Evolutionary conservation across 495 filamentous ascomycete genomes (phyloP), one percentile per base, ranked within the genome.

Genomic region (Hypoxylon cercidicola): DNA sequence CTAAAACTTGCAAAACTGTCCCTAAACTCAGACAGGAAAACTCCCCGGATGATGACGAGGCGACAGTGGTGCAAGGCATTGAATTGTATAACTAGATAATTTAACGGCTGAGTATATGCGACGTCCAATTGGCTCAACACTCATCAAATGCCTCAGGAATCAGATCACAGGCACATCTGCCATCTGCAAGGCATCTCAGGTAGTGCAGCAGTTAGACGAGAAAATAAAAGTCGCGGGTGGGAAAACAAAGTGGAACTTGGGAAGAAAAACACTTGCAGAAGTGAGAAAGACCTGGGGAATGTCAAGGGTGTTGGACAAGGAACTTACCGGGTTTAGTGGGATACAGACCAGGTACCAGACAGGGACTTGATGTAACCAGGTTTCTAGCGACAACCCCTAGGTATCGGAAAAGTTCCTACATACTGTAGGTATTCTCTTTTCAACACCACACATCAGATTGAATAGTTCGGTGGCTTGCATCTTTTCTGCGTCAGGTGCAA

Each of bases 271-370:
- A 28, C 25, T 3, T 28, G 25, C 25, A 28, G 25, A 28, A n/a
- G n/a, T n/a, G n/a, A n/a, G 25, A 32, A 34, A 67, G 58, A 62
- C 54, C 64, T 60, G 59, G 64, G 59, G 64, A 68, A 68, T 68
- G 64, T 55, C 59, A 43, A 63, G 64, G 64, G 52, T 63, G 59
- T 35, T 67, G 58, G 30, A 68, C 55, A 55, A 62, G 23, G 18
- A 67, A 62, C 39, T 45, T 39, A 5, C 10, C 11, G 58, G 41
- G 43, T 19, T 56, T 45, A 41, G 43, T 32, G 35, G 32, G 50
- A 62, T 62, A 64, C 60, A 48, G 41, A 32, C 28, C 40, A 55
- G 60, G 60, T 57, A 57, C 30, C 39, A 30, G 45, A 57, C 45
- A 48, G 15, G 32, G 19, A 28, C 9, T 47, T 16, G 43, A 40